Evolutionary conservation across 179 eudicot species (phyloP), one percentile per base, ranked within the genome.

Genomic region (Heliamphora pulchella): DNA sequence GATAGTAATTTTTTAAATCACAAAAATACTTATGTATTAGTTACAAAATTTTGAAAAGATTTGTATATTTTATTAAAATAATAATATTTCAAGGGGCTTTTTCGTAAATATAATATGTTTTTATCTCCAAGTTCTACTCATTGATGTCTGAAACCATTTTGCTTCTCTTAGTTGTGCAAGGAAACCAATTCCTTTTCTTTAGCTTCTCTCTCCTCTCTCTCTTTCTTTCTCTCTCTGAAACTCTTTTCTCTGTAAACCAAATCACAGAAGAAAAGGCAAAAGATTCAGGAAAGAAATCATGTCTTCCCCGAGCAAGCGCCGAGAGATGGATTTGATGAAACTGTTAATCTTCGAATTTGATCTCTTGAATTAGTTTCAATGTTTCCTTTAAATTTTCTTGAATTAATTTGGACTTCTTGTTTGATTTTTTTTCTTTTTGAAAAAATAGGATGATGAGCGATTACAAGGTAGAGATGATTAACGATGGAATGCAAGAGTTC

Each of bases 251-350:
- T 13, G n/a, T 20, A 5, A 17, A 51, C 44, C 62, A 44, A 41
- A 31, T 39, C 13, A 75, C 63, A 31, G 48, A 75, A 75, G 4
- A 58, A 57, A 51, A 41, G 55, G 7, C 3, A 13, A 79, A 55
- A 10, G 7, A 17, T 5, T 10, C 7, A 58, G 41, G 17, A 4
- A 18, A 75, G 48, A 55, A 77, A 79, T 50, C 79, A 87, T 87
- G 90, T 87, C 90, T 87, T 87, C 90, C 6, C 90, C 90, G 71
- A 87, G 90, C 88, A 87, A 87, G 71, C 87, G 90, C 80, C 68
- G 90, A 74, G 90, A 87, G 79, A 87, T 87, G 90, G 90, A 87
- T 81, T 82, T 87, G 85, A 87, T 87, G 90, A 87, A 87, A 79
- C 86, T 87, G 90, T 87, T 31, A 81, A 53, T 79, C 62, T 69